Conservation (phyloP, 768 basidiomycete species). For the Asterophora lycoperdoides region DNA sequence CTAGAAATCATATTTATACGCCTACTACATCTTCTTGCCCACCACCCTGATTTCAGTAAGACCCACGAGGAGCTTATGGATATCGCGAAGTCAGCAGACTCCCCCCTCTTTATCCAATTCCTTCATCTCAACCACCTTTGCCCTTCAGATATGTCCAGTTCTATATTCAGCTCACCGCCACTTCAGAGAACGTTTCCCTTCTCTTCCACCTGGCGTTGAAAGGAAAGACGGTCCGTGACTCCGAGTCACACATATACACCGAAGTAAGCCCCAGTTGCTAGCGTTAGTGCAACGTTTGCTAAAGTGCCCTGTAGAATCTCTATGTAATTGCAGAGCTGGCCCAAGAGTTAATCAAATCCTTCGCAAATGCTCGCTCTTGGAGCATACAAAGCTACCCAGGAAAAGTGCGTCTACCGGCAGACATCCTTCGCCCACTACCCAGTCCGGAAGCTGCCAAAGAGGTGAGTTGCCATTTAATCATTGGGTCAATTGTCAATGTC, state of each 20-base stretch:
- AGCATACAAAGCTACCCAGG: conserved; percentile 75
- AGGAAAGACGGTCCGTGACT: conserved; percentile 84
- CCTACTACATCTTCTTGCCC: conserved; percentile 81
- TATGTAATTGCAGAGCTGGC: conserved; percentile 87
- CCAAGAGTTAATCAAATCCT: conserved; percentile 76
- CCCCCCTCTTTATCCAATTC: neutral
- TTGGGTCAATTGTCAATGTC: neutral
- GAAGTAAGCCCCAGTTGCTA: conserved; percentile 62
- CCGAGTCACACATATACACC: conserved; percentile 59
- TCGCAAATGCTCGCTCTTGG: conserved; percentile 69
- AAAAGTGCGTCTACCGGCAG: conserved; percentile 71
- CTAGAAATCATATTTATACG: conserved; percentile 85
- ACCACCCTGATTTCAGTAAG: conserved; percentile 87
- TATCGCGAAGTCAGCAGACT: conserved; percentile 66
- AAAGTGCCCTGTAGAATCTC: conserved; percentile 55
- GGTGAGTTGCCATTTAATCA: conserved; percentile 29
- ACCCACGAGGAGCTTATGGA: conserved; percentile 66
- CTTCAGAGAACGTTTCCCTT: conserved; percentile 78
- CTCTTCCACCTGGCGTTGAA: conserved; percentile 79
- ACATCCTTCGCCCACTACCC: conserved; percentile 74
- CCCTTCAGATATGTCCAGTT: conserved; percentile 76
- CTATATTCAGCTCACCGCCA: conserved; percentile 75
- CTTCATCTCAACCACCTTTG: conserved; percentile 5
- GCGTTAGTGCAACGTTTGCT: neutral
- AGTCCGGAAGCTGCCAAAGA: conserved; percentile 60